Conservation (phyloP, 2,329 filamentous ascomycete species). For the Tolypocladium album region DNA sequence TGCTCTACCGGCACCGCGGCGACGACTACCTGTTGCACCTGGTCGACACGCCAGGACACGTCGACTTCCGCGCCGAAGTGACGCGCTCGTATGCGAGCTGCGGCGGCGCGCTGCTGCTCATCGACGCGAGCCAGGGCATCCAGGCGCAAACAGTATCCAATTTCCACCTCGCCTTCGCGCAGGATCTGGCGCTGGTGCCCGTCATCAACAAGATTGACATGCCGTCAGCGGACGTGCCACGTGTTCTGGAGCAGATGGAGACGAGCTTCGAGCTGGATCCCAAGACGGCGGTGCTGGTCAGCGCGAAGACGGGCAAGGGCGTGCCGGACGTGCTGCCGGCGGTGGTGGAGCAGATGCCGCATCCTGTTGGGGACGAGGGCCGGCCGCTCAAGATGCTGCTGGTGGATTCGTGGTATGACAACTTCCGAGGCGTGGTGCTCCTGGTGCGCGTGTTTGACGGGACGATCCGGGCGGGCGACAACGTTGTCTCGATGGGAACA, state of each 20-base stretch:
- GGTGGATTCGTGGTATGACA: constrained; percentile 97
- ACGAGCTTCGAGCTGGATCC: constrained; percentile 81
- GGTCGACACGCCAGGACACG: constrained; percentile 93
- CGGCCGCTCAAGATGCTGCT: constrained; percentile 75
- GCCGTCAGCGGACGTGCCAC: constrained; percentile 74
- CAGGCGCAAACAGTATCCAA: constrained; percentile 98
- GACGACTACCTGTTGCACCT: constrained; percentile 89
- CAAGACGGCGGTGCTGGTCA: constrained; percentile 59
- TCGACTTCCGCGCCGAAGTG: constrained; percentile 95
- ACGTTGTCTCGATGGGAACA: constrained; percentile 79
- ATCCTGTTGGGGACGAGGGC: constrained; percentile 60
- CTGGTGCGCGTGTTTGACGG: constrained; percentile 90
- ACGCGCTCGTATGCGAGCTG: constrained; percentile 93
- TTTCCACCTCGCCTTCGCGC: constrained; percentile 93
- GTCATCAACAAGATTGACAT: constrained; percentile 97
- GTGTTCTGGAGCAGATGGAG: constrained; percentile 77
- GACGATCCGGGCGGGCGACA: constrained; percentile 69
- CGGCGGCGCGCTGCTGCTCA: constrained; percentile 81
- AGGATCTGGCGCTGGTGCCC: constrained; percentile 76
- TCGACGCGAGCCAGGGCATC: constrained; percentile 92
- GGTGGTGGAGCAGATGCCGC: constrained; percentile 76
- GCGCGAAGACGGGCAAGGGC: constrained; percentile 88
- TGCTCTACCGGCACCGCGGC: constrained; percentile 83
- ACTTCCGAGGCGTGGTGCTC: constrained; percentile 85
- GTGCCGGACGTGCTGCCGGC: constrained; percentile 73